These are phyloP conservation scores for Cercospora sp. DNA, from an alignment of 2,329 filamentous ascomycete genomes.

Conservation along the genomic window DNA sequence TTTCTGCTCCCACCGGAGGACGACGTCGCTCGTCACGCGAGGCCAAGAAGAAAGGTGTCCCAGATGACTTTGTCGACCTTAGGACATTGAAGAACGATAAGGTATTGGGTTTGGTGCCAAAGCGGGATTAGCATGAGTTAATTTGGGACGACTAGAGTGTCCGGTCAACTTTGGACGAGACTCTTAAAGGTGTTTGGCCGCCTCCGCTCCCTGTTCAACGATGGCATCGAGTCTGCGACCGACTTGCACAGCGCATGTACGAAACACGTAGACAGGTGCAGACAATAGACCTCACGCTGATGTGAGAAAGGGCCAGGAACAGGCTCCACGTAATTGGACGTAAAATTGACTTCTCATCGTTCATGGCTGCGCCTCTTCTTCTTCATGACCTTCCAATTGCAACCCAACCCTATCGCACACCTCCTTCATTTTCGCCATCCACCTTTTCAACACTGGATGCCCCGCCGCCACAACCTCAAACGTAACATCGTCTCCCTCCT, in stretches of 20 bases:
- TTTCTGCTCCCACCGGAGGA: neutral
- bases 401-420: constrained; percentile 19
- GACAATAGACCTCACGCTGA: neutral
- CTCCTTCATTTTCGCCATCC: constrained; percentile 46
- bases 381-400: constrained; percentile 7
- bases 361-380: neutral
- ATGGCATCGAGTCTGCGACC: neutral
- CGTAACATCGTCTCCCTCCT: constrained; percentile 43
- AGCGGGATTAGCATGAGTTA: neutral
- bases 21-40: constrained; percentile 3
- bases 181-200: neutral
- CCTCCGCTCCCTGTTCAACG: neutral
- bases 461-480: constrained; percentile 64
- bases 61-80: neutral
- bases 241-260: neutral
- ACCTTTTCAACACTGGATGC: constrained; percentile 67
- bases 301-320: neutral
- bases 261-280: neutral
- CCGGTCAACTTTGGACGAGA: neutral
- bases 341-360: neutral
- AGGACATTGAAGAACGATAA: neutral
- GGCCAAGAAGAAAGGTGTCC: constrained; percentile 4
- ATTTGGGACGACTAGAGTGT: neutral
- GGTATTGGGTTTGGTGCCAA: constrained; percentile 5
- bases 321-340: neutral